Evolutionary conservation across 495 filamentous ascomycete species (phyloP), one percentile per base, ranked within the genome.

Genomic region (Bombardia bombarda): DNA sequence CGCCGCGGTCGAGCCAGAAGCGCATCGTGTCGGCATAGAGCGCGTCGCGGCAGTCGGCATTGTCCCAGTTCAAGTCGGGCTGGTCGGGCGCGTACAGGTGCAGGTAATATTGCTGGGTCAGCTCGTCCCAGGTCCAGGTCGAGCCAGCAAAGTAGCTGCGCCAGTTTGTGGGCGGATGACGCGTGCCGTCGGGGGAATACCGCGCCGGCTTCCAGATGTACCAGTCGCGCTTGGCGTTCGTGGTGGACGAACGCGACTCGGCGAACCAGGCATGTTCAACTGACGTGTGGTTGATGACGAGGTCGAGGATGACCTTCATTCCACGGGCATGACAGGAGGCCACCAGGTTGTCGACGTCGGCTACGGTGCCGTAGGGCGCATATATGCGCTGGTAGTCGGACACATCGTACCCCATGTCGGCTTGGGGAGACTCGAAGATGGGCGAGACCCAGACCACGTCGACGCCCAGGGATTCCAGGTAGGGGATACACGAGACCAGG

Each of bases 251-350:
- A 34, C 77, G 67, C 6, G 81, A 82, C 40, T 85, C 72, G 49
- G 76, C 66, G 61, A 89, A 89, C 84, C 85, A 88, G 22, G 71
- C 70, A 50, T 86, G 82, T 62, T 86, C 72, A 44, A 85, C 77
- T n/a, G 75, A 81, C n/a, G 82, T 86, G 58, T 88, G 85, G 50
- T 89, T 88, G 28, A 86, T 75, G 0, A 88, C 84, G 18, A 87
- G 59, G 56, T 88, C 84, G 57, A 88, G 75, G 12, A 87, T 67
- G 21, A 87, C 55, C 53, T 77, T 83, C 79, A 88, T 84, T 3
- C 69, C 80, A 9, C 58, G 80, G 17, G 77, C 73, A 50, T 83
- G 83, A 38, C 70, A 69, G 10, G 42, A 49, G 13, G 36, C 26
- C 25, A 84, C 75, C 13, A 88, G 61, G 16, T 59, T 57, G n/a